These are phyloP conservation scores for Cubamyces lactineus DNA, from an alignment of 768 basidiomycete genomes.

Conservation along the genomic window DNA sequence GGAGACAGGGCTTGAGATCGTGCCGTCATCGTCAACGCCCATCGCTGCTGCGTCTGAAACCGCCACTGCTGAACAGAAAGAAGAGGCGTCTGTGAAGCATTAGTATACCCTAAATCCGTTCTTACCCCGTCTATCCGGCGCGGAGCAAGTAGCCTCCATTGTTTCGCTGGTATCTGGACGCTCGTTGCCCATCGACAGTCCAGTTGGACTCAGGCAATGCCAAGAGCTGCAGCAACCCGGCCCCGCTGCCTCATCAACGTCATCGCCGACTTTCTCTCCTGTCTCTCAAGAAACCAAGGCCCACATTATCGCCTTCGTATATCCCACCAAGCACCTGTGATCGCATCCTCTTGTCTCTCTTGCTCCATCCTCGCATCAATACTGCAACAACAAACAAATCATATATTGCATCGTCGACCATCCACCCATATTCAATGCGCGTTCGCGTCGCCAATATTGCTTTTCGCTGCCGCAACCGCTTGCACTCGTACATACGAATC, in stretches of 20 bases:
- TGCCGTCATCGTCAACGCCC: background rate
- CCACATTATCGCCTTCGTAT: constrained; percentile 25
- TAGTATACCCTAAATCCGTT: constrained; percentile 1
- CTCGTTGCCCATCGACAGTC: background rate
- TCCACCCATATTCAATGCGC: constrained; percentile 1
- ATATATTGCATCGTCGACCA: background rate
- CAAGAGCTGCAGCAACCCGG: background rate
- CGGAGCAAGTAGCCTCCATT: background rate
- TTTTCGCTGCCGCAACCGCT: constrained; percentile 17
- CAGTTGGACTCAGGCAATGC: too few relatives aligned
- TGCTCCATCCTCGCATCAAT: constrained; percentile 1
- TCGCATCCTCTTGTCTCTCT: background rate
- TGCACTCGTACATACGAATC: constrained; percentile 20
- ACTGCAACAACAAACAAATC: background rate
- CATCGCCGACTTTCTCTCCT: background rate
- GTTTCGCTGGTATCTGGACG: background rate
- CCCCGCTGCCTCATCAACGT: background rate
- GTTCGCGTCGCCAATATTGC: constrained; percentile 15
- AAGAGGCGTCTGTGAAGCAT: background rate
- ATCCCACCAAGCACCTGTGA: constrained; percentile 1
- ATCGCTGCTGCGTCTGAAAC: background rate
- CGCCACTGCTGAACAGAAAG: background rate
- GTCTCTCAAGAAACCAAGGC: constrained; percentile 24
- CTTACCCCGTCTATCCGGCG: background rate
- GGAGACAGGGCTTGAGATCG: background rate